Conservation (phyloP, 371 early-diverging fungal species). For the Lichtheimia hyalospora region DNA sequence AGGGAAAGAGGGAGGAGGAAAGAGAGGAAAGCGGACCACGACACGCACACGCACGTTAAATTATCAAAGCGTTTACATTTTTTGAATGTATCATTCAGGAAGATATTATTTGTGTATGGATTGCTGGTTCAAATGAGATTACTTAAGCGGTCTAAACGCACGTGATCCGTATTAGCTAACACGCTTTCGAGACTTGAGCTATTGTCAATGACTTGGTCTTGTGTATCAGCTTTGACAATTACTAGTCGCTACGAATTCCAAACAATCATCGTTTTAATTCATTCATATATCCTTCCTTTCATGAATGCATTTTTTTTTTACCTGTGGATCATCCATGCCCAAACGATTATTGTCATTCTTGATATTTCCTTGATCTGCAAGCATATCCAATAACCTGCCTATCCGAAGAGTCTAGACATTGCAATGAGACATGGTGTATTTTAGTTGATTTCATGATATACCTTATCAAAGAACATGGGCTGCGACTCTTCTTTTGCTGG, state of each 20-base stretch:
- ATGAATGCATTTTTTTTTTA: neutral
- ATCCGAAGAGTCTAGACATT: conserved; percentile 4
- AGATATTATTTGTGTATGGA: too few relatives aligned
- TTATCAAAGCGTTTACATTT: too few relatives aligned
- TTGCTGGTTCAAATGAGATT: neutral
- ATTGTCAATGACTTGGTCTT: neutral
- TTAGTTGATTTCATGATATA: neutral
- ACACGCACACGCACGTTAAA: too few relatives aligned
- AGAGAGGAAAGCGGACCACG: too few relatives aligned
- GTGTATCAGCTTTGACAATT: neutral
- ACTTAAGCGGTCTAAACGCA: neutral
- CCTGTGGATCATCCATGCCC: conserved; percentile 6
- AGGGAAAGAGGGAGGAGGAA: too few relatives aligned
- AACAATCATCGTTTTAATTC: too few relatives aligned
- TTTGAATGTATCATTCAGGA: too few relatives aligned
- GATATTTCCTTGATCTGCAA: conserved; percentile 3
- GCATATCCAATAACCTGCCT: conserved; percentile 5
- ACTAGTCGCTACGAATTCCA: neutral
- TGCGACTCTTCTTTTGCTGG: neutral
- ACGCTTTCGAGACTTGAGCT: neutral
- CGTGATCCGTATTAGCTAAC: neutral
- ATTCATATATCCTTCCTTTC: too few relatives aligned
- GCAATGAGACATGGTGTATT: neutral
- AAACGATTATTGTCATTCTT: conserved; percentile 11
- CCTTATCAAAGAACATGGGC: conserved; percentile 13